phyloP scores from a whole-genome alignment of 306 rosid genomes.

The Prunus dulcis region DNA sequence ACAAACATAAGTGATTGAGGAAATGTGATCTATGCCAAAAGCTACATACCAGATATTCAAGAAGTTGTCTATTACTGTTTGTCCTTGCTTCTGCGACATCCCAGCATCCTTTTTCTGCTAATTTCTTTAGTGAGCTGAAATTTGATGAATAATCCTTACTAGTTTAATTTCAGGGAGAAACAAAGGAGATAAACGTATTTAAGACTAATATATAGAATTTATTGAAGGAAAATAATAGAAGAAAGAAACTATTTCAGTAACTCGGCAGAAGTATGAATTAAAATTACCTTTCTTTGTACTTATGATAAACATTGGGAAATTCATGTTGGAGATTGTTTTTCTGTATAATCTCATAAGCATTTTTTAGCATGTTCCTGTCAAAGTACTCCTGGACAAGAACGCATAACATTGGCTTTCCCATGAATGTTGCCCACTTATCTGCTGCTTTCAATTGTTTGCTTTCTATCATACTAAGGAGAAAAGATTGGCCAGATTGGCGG shows the following conservation, averaged over 20 bases:
- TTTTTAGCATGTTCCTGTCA: slow-evolving; percentile 64
- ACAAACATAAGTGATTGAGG: not conserved
- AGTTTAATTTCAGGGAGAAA: not conserved
- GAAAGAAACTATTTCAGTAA: not conserved
- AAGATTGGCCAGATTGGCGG: slow-evolving; percentile 53
- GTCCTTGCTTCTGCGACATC: slow-evolving; percentile 89
- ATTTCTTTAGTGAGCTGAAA: slow-evolving; percentile 71
- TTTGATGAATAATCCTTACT: slow-evolving; percentile 21
- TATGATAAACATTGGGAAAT: slow-evolving; percentile 73
- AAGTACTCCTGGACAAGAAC: slow-evolving; percentile 59
- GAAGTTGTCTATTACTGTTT: slow-evolving; percentile 68
- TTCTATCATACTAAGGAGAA: slow-evolving; percentile 67
- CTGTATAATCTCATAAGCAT: slow-evolving; percentile 70
- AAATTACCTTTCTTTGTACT: slow-evolving; percentile 74
- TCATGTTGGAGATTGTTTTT: slow-evolving; percentile 71
- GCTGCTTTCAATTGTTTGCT: slow-evolving; percentile 77
- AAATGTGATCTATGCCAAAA: slow-evolving; percentile 14
- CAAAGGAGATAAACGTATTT: slow-evolving; percentile 13
- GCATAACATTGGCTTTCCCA: slow-evolving; percentile 75
- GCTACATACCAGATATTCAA: slow-evolving; percentile 82
- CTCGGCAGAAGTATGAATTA: slow-evolving; percentile 9
- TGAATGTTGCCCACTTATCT: slow-evolving; percentile 92
- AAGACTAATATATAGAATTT: slow-evolving; percentile 22
- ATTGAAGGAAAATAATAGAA: not conserved
- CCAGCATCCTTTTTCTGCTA: slow-evolving; percentile 97